These are phyloP conservation scores for Geotrichum klebahnii DNA, from an alignment of 1,139 yeast genomes.

Conservation along the genomic window DNA sequence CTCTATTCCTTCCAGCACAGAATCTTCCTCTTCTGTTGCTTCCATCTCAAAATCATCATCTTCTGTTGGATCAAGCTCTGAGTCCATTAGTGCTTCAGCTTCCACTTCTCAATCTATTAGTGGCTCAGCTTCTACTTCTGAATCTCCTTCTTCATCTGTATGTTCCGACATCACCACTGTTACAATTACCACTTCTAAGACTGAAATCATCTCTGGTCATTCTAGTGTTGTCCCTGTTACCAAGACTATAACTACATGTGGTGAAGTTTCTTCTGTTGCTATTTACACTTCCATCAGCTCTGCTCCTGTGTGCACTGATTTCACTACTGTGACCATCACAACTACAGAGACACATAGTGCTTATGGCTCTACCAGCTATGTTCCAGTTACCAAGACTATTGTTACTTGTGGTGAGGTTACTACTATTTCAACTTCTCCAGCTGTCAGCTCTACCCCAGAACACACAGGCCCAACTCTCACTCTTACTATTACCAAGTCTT, in stretches of 20 bases:
- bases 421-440: too few relatives aligned
- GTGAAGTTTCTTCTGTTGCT: conserved; percentile 6
- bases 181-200: conserved; percentile 15
- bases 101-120: too few relatives aligned
- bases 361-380: conserved; percentile 10
- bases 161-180: too few relatives aligned
- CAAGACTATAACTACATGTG: conserved; percentile 12
- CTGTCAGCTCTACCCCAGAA: too few relatives aligned
- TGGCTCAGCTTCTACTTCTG: neutral
- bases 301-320: too few relatives aligned
- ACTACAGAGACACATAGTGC: conserved; percentile 1
- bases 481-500: conserved; percentile 19
- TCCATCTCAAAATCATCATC: conserved; percentile 1
- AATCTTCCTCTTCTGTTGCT: neutral
- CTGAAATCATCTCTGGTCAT: neutral
- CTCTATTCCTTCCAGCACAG: neutral
- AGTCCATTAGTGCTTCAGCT: too few relatives aligned
- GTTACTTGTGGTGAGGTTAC: conserved; percentile 11
- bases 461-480: too few relatives aligned
- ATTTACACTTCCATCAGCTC: conserved; percentile 7
- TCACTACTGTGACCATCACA: conserved; percentile 20
- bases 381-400: conserved; percentile 3
- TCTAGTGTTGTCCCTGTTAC: conserved; percentile 5
- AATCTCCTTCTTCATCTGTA: too few relatives aligned
- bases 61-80: neutral